phyloP scores from a whole-genome alignment of 2,329 filamentous ascomycete genomes.

The Trichoderma simmonsii region DNA sequence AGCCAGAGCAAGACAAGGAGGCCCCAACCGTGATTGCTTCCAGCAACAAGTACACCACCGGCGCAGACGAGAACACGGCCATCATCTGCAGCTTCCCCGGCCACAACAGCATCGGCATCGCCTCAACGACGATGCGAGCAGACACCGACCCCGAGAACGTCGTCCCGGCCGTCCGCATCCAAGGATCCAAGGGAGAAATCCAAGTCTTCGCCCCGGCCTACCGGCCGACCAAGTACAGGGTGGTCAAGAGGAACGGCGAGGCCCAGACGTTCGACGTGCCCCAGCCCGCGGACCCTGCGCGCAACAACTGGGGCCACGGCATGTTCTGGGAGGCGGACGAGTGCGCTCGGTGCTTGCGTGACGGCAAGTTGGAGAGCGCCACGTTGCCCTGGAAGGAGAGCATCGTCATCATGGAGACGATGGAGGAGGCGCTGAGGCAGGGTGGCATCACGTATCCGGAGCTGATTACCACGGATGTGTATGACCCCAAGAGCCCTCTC shows the following conservation, averaged over 20 bases:
- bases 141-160: conserved; percentile 59
- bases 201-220: conserved; percentile 72
- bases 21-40: conserved; percentile 65
- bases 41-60: conserved; percentile 70
- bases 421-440: conserved; percentile 55
- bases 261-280: conserved; percentile 52
- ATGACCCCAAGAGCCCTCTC: conserved; percentile 57
- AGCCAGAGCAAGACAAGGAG: conserved; percentile 64
- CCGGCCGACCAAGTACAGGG: conserved; percentile 61
- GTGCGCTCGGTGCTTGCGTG: conserved; percentile 68
- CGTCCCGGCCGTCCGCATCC: conserved; percentile 70
- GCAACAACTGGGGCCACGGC: conserved; percentile 61
- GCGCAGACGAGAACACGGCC: conserved; percentile 74
- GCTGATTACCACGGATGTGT: conserved; percentile 55
- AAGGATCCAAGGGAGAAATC: conserved; percentile 78
- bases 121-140: conserved; percentile 62
- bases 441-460: conserved; percentile 54
- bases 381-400: conserved; percentile 72
- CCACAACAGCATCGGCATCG: conserved; percentile 68
- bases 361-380: conserved; percentile 73
- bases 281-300: conserved; percentile 48
- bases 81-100: conserved; percentile 73
- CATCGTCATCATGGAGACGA: conserved; percentile 76
- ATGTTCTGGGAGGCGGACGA: conserved; percentile 91
- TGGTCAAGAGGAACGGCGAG: conserved; percentile 54